Base-by-base conservation (phyloP, 2,329 filamentous ascomycete species). In the Incumbomyces lentus region DNA sequence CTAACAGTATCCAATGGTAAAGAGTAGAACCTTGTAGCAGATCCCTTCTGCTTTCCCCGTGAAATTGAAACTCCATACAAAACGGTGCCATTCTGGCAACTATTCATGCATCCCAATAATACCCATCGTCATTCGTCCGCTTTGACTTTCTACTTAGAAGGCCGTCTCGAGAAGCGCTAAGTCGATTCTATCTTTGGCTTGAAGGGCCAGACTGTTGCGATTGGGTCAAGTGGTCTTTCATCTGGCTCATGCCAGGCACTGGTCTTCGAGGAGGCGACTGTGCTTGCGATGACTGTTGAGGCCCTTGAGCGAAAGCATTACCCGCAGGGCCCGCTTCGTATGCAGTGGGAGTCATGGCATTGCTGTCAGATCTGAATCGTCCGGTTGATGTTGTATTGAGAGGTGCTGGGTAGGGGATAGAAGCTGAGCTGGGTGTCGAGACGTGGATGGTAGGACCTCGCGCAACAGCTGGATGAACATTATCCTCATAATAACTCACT, bases 401-500 rank as follows among this genome's bases (percentile, higher is more conserved):
- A 32, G 35, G 26, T 40, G 44, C 26, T 32, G 36, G 35, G 16
- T 40, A 40, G 18, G 44, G 26, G n/a, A 19, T 14, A 14, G 42
- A 45, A 19, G 26, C 14, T 19, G 22, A 32, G 12, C 40, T 44
- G 8, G 16, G 14, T 3, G 30, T 12, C 12, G 40, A 11, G 8
- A 22, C 31, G 12, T 44, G 14, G n/a, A 22, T 35, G 6, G 31
- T 31, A 7, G 40, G 31, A 12, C 30, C 31, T 35, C 17, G 30
- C 6, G 22, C 14, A 18, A 17, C 32, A 18, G 33, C 14, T 8
- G 36, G 35, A 19, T 34, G 42, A 14, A 32, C 40, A 22, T 44
- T 50, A 33, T 57, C 52, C 40, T 57, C 52, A 29, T 53, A 57
- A 34, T 57, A 55, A 37, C 51, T 53, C 3, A 54, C 50, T 30